Evolutionary conservation across 495 filamentous ascomycete genomes (phyloP).

Genomic region (Xylaria nigripes): DNA sequence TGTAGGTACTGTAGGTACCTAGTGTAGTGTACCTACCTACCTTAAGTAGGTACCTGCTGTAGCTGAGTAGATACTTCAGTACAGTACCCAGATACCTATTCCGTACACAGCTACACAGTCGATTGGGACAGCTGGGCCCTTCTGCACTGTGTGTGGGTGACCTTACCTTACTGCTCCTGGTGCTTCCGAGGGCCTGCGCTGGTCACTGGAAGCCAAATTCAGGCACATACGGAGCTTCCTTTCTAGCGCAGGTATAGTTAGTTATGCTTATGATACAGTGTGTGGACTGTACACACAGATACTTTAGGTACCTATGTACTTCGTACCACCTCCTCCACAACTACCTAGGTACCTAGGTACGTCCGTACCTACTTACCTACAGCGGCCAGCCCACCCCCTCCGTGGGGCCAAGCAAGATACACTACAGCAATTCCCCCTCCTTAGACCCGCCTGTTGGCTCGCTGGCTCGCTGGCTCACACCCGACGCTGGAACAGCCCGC

Average conservation of each 20-base stretch:
- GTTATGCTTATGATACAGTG: background rate
- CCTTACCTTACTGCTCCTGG: background rate
- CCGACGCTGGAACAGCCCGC: constrained; percentile 32
- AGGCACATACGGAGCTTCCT: background rate
- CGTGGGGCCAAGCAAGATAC: constrained; percentile 18
- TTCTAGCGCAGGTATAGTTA: background rate
- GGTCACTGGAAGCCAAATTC: background rate
- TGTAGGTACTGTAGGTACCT: too few species aligned
- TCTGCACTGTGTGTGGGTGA: background rate
- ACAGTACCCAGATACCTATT: too few species aligned
- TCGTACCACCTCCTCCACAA: constrained; percentile 1
- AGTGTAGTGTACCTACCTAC: too few species aligned
- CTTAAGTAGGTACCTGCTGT: too few species aligned
- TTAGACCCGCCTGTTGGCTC: constrained; percentile 28
- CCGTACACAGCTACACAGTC: too few species aligned
- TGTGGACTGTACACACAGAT: background rate
- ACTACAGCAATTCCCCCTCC: constrained; percentile 18
- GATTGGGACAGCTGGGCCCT: too few species aligned
- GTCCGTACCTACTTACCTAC: too few species aligned
- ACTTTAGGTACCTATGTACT: too few species aligned
- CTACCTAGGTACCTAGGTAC: too few species aligned
- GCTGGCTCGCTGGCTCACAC: constrained; percentile 30
- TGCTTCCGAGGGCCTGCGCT: background rate
- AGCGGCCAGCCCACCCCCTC: constrained; percentile 4
- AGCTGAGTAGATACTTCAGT: too few species aligned